Percentiles rank a stretch among this genome's conserved stretches.
Conservation (phyloP, 2,329 filamentous ascomycete genomes). For the Cordyceps farinosa region DNA sequence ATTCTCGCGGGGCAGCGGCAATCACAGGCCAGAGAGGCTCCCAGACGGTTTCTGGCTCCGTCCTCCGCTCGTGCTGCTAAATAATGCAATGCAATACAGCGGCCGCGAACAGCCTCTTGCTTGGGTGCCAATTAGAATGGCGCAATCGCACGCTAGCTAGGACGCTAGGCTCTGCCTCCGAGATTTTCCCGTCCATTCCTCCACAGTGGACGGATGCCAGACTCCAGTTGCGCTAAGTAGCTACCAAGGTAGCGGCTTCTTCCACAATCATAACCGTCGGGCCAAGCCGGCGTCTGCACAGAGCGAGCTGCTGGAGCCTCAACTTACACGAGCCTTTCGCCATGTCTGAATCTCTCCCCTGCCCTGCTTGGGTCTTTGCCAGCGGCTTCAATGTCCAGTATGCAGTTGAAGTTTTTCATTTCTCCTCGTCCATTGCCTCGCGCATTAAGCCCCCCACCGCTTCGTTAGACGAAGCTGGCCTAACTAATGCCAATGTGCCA, state of each 20-base stretch:
- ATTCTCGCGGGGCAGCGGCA: background rate
- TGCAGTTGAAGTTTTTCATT: background rate
- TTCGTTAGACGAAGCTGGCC: too few relatives aligned
- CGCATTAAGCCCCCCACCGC: too few relatives aligned
- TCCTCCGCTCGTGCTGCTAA: background rate
- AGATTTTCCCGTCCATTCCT: slow-evolving; percentile 2
- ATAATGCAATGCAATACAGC: too few relatives aligned
- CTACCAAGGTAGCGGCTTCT: background rate
- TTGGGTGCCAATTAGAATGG: background rate
- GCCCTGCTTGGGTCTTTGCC: slow-evolving; percentile 1
- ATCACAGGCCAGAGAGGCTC: slow-evolving; percentile 2
- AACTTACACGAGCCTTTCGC: background rate
- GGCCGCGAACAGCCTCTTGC: background rate
- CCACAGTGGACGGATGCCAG: too few relatives aligned
- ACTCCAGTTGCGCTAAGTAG: background rate
- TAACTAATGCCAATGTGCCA: too few relatives aligned
- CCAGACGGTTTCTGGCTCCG: background rate
- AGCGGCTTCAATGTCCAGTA: slow-evolving; percentile 19
- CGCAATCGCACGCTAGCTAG: slow-evolving; percentile 12
- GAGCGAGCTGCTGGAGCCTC: too few relatives aligned
- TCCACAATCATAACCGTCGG: too few relatives aligned
- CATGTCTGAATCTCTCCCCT: background rate
- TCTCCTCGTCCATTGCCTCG: too few relatives aligned
- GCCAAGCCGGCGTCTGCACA: background rate
- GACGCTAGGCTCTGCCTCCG: background rate